Evolutionary conservation across 305 asterid genomes (phyloP).

Genomic region (Andrographis paniculata): DNA sequence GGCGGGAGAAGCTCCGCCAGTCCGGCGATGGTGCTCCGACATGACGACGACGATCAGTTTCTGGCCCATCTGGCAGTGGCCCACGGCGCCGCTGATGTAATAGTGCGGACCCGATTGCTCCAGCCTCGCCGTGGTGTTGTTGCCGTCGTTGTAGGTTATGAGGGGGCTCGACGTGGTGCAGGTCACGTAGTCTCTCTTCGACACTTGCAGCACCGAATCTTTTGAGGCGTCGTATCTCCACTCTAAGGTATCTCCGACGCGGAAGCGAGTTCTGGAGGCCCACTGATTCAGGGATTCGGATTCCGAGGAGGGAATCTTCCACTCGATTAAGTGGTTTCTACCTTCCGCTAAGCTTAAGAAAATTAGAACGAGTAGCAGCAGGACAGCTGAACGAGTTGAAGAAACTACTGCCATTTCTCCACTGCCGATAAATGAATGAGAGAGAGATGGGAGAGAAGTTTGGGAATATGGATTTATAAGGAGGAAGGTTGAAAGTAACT

Average conservation of each 20-base stretch:
- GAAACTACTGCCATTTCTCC: no score
- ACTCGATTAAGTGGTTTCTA: conserved; percentile 43
- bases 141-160: conserved; percentile 39
- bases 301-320: conserved; percentile 41
- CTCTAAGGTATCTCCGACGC: conserved; percentile 54
- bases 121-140: conserved; percentile 38
- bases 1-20: conserved; percentile 16
- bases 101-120: conserved; percentile 54
- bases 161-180: conserved; percentile 66
- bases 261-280: conserved; percentile 57
- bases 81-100: conserved; percentile 68
- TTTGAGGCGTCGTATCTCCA: conserved; percentile 39
- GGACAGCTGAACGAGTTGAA: no score
- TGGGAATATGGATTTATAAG: no score
- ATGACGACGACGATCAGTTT: conserved; percentile 59
- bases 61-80: conserved; percentile 64
- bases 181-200: conserved; percentile 42
- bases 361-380: no score
- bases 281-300: conserved; percentile 56
- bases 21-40: conserved; percentile 32
- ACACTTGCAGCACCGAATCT: conserved; percentile 62
- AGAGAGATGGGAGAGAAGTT: no score
- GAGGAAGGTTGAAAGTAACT: no score
- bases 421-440: no score
- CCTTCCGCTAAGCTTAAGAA: conserved; percentile 46